Evolutionary conservation across 345 rosid species (phyloP).

Genomic region (Psidium guajava): DNA sequence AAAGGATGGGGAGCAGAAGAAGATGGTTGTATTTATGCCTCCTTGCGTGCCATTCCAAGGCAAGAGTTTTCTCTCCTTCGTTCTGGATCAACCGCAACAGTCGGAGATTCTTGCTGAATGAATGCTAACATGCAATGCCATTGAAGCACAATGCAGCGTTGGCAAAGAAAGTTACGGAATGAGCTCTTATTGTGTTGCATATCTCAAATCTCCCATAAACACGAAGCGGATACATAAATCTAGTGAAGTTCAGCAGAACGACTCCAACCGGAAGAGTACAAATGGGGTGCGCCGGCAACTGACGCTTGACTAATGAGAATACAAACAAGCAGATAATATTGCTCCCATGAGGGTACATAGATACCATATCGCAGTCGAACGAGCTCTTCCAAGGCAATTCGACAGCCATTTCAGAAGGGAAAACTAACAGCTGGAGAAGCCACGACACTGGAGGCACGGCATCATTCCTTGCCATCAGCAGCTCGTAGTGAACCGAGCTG

Average conservation of each 20-base stretch:
- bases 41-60: not conserved
- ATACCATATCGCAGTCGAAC: not conserved
- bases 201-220: not conserved
- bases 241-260: not conserved
- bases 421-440: not conserved
- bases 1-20: not conserved
- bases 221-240: not conserved
- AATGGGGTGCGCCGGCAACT: fast-evolving
- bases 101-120: not conserved
- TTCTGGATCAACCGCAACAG: not conserved
- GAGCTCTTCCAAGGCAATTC: not conserved
- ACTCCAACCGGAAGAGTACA: not conserved
- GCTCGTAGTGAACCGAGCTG: slow-evolving; percentile 92
- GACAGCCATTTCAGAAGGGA: not conserved
- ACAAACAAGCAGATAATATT: not conserved
- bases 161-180: not conserved
- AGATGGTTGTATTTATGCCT: not conserved
- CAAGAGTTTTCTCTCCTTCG: not conserved
- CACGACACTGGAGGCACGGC: not conserved
- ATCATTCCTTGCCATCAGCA: slow-evolving; percentile 72
- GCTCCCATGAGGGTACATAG: not conserved
- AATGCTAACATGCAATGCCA: not conserved
- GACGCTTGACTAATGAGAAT: not conserved
- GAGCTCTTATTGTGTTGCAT: not conserved
- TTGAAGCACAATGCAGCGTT: not conserved